A percentile compares a stretch with the other conserved stretches of the same genome.
Conservation (phyloP, 192 early-diverging fungal species). For the Coemansia sp. region DNA sequence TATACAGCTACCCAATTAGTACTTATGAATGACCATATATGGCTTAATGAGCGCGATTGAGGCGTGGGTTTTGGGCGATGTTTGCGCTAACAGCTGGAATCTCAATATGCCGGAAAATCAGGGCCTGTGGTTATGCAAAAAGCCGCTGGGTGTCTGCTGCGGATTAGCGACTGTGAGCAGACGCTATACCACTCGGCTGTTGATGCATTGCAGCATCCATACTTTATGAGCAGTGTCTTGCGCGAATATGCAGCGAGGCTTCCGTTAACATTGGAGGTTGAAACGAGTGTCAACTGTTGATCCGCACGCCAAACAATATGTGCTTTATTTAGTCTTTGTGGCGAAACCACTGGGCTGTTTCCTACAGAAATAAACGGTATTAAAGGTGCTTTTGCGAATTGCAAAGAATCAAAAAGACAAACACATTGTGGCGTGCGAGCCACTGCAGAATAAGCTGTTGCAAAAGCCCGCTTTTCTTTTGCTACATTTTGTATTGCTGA, state of each 20-base stretch:
- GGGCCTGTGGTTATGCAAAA: slow-evolving; percentile 54
- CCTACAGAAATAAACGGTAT: not conserved
- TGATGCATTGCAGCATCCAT: slow-evolving; percentile 33
- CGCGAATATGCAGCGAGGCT: slow-evolving; percentile 41
- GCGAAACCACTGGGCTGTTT: not conserved
- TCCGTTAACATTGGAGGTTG: not conserved
- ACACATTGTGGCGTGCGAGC: not conserved
- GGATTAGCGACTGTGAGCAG: not conserved
- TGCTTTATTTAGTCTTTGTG: not conserved
- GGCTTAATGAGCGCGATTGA: slow-evolving; percentile 58
- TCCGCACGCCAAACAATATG: not conserved
- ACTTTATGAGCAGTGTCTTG: slow-evolving; percentile 57
- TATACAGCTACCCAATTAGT: slow-evolving; percentile 56
- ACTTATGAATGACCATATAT: slow-evolving; percentile 65
- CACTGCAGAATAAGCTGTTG: not conserved
- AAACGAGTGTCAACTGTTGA: not conserved
- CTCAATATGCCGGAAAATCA: slow-evolving; percentile 55
- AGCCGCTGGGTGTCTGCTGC: too few species aligned
- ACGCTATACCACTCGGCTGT: too few species aligned
- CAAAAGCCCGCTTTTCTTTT: not conserved
- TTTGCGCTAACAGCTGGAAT: slow-evolving; percentile 69
- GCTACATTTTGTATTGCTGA: not conserved
- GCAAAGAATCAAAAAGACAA: not conserved
- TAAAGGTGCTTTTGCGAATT: not conserved
- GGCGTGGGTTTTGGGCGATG: slow-evolving; percentile 56